Base-by-base conservation (phyloP, 2,329 filamentous ascomycete species). In the Arthrobotrys conoides region DNA sequence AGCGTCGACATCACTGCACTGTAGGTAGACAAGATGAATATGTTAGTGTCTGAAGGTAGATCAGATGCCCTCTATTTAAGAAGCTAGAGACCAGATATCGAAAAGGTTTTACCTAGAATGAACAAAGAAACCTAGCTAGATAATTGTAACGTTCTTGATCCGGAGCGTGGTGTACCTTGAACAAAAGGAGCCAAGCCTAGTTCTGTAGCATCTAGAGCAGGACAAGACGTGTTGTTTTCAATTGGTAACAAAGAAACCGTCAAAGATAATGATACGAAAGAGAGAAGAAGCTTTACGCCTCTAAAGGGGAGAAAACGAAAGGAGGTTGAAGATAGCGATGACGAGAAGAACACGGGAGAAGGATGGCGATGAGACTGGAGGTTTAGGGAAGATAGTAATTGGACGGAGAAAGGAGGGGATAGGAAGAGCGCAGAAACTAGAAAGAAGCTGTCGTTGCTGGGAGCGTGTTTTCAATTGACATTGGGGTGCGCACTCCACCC, bases 401-500 rank as follows among this genome's bases (percentile, higher is more conserved):
- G 53, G 27, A 12, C 12, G 30, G 49, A 57, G 53, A 38, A 57
- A 38, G n/a, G n/a, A n/a, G n/a, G n/a, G n/a, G n/a, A n/a, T n/a
- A 18, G 33, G 53, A 12, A 57, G 53, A 30, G 12, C 6, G 16
- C 20, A 6, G n/a, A n/a, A n/a, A n/a, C 5, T 14, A n/a, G 9
- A 22, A n/a, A n/a, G n/a, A 57, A 55, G 24, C 49, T 55, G 12
- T 57, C 16, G 53, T 57, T 57, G 53, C 53, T 57, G 27, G 9
- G 53, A 18, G n/a, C 53, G 53, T 22, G 53, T 38, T 57, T 57
- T 38, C 9, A 24, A 12, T 30, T 30, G 27, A 38, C 1, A 14
- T 36, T n/a, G 5, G 10, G 16, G 20, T n/a, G 49, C 49, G 9
- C 49, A 24, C 49, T 55, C 49, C 49, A 3, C 53, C 20, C 27